phyloP scores from a whole-genome alignment of 768 basidiomycete species.

The Suillus brevipes region DNA sequence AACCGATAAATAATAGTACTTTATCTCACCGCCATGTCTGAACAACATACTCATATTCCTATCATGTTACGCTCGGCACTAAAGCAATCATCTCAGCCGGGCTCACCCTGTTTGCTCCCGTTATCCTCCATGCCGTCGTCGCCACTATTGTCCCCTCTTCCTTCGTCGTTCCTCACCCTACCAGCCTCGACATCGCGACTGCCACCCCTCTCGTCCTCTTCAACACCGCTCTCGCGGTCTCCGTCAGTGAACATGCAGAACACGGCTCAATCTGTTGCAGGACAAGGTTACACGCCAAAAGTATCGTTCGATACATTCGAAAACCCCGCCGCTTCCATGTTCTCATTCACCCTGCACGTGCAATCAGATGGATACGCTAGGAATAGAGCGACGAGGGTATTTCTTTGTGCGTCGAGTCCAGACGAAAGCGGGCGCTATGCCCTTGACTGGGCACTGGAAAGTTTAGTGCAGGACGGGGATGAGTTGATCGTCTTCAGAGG shows the following conservation, averaged over 20 bases:
- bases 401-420: conserved; percentile 83
- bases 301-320: conserved; percentile 90
- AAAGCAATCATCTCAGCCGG: conserved; percentile 19
- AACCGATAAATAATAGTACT: background rate
- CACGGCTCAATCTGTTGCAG: conserved; percentile 19
- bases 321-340: conserved; percentile 78
- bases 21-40: background rate
- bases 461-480: conserved; percentile 84
- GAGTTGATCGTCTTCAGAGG: conserved; percentile 92
- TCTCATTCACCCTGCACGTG: conserved; percentile 83
- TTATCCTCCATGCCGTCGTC: conserved; percentile 27
- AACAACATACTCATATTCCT: conserved; percentile 17
- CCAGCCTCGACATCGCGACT: conserved; percentile 17
- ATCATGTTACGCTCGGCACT: conserved; percentile 37
- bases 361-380: conserved; percentile 82
- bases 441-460: conserved; percentile 89
- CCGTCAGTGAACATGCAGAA: conserved; percentile 15
- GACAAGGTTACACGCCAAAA: conserved; percentile 38
- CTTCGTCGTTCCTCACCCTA: conserved; percentile 24
- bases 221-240: conserved; percentile 22
- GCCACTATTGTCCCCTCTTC: conserved; percentile 13
- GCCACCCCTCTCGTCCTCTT: conserved; percentile 19
- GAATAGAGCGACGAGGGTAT: conserved; percentile 77
- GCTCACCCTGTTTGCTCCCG: conserved; percentile 6
- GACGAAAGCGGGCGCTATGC: conserved; percentile 90